Conservation (phyloP, 1,284 basidiomycete genomes). For the Malassezia equina region DNA sequence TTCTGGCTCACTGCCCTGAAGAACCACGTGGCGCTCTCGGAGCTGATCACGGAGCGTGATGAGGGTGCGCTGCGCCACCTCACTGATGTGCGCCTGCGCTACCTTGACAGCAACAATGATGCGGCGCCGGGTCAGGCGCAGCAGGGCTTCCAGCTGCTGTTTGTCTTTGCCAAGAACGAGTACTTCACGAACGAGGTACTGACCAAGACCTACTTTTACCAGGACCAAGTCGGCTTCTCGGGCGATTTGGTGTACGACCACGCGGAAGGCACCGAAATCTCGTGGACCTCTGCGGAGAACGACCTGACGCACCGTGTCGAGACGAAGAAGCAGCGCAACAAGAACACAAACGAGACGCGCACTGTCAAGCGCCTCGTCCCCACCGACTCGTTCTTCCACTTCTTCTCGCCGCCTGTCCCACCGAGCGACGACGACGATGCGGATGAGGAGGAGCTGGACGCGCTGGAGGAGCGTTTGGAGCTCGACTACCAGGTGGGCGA, state of each 20-base stretch:
- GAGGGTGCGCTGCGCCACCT: slow-evolving; percentile 62
- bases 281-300: slow-evolving; percentile 89
- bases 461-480: slow-evolving; percentile 76
- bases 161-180: slow-evolving; percentile 69
- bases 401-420: slow-evolving; percentile 45
- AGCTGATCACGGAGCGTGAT: slow-evolving; percentile 87
- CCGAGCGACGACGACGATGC: slow-evolving; percentile 41
- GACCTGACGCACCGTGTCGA: slow-evolving; percentile 94
- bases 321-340: slow-evolving; percentile 98
- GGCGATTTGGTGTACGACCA: slow-evolving; percentile 93
- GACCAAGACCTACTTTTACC: slow-evolving; percentile 91
- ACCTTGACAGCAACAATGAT: slow-evolving; percentile 50
- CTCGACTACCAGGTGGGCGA: slow-evolving; percentile 97
- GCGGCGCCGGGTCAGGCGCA: slow-evolving; percentile 53
- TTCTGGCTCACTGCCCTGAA: slow-evolving; percentile 96
- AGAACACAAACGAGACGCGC: slow-evolving; percentile 52
- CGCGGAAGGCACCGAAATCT: slow-evolving; percentile 77
- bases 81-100: slow-evolving; percentile 60
- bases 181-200: slow-evolving; percentile 75
- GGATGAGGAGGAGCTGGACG: slow-evolving; percentile 28
- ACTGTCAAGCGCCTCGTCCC: slow-evolving; percentile 47
- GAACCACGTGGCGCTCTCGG: slow-evolving; percentile 75
- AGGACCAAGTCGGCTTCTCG: slow-evolving; percentile 76
- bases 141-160: slow-evolving; percentile 81
- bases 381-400: slow-evolving; percentile 48